phyloP scores from a whole-genome alignment of 2,329 filamentous ascomycete genomes.

The Pestalotiopsis sp. region DNA sequence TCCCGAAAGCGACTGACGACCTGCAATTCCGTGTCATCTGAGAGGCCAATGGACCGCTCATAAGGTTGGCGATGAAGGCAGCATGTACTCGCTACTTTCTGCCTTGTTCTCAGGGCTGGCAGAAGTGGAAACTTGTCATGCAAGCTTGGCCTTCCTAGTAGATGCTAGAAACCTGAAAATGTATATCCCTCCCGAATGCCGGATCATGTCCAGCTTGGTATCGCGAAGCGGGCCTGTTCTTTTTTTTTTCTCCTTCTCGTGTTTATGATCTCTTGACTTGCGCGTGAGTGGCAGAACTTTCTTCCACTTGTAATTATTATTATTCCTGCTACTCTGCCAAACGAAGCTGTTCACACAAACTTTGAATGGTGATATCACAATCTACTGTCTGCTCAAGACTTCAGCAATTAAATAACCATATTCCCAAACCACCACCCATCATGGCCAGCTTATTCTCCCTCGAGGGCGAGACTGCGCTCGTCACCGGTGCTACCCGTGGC shows the following conservation, averaged over 20 bases:
- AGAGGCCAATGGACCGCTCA: neutral
- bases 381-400: neutral
- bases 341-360: neutral
- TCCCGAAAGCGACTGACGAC: neutral
- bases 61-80: neutral
- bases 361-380: neutral
- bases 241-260: neutral
- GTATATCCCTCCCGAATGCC: conserved; percentile 4
- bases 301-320: neutral
- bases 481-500: conserved; percentile 61
- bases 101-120: neutral
- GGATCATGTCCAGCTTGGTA: conserved; percentile 4
- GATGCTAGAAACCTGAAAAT: neutral
- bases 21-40: neutral
- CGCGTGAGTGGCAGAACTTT: neutral
- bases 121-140: neutral
- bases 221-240: neutral
- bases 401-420: neutral
- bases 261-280: neutral
- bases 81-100: neutral
- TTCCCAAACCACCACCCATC: neutral
- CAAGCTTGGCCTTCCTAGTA: too few relatives aligned
- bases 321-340: neutral
- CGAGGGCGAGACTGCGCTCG: conserved; percentile 57
- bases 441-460: conserved; percentile 51